These are phyloP conservation scores for Pseudocercospora crystallina DNA, from an alignment of 2,329 filamentous ascomycete species.

Conservation along the genomic window DNA sequence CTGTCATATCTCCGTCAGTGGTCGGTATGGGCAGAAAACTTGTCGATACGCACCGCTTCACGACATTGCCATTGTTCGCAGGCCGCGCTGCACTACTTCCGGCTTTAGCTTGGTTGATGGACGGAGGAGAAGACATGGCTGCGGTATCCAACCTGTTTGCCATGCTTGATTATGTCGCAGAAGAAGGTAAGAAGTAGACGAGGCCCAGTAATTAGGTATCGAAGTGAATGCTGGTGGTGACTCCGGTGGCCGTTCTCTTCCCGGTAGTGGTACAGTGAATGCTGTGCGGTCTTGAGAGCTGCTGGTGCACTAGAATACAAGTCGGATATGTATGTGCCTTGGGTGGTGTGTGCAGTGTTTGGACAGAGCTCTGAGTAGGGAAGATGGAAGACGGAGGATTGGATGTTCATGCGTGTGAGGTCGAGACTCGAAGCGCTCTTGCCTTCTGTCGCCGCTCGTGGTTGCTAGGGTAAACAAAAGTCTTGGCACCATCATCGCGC, in stretches of 20 bases:
- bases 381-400: neutral
- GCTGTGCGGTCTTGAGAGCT: neutral
- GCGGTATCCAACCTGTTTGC: constrained; percentile 33
- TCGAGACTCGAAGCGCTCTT: constrained; percentile 3
- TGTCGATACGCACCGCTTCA: constrained; percentile 44
- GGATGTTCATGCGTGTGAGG: neutral
- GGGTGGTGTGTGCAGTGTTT: neutral
- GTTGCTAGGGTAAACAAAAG: constrained; percentile 7
- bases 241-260: neutral
- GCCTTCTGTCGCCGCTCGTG: neutral
- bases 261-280: constrained; percentile 1
- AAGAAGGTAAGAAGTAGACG: neutral
- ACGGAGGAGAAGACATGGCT: constrained; percentile 32
- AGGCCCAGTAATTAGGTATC: neutral
- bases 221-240: constrained; percentile 4
- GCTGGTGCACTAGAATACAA: constrained; percentile 1
- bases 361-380: neutral
- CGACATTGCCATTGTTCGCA: constrained; percentile 43
- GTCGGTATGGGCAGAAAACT: neutral
- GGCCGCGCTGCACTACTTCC: constrained; percentile 22
- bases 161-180: constrained; percentile 30
- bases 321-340: constrained; percentile 1
- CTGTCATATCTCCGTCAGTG: constrained; percentile 47
- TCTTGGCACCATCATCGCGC: neutral
- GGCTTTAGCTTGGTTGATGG: constrained; percentile 34